Evolutionary conservation across 2,329 filamentous ascomycete genomes (phyloP).

Genomic region (Mollisia scopiformis): DNA sequence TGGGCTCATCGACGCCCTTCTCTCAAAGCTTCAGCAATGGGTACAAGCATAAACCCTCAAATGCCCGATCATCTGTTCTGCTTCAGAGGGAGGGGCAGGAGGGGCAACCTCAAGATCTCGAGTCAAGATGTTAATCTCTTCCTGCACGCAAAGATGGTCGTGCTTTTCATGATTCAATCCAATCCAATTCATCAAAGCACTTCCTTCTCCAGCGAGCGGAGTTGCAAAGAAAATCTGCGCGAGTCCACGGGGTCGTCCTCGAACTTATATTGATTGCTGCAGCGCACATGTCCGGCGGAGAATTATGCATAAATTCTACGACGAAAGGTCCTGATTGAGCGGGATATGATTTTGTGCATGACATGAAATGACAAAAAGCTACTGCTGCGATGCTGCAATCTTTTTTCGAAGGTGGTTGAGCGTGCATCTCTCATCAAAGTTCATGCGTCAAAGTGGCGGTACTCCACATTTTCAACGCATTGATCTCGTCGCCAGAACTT

Average conservation of each 20-base stretch:
- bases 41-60: background rate
- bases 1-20: background rate
- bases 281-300: constrained; percentile 1
- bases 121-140: background rate
- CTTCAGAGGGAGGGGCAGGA: background rate
- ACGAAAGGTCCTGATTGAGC: background rate
- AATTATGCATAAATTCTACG: constrained; percentile 14
- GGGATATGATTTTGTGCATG: constrained; percentile 4
- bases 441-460: constrained; percentile 3
- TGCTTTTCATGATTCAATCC: background rate
- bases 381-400: background rate
- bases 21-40: background rate
- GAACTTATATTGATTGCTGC: background rate
- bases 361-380: background rate
- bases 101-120: background rate
- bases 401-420: background rate
- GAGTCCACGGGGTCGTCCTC: background rate
- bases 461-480: background rate
- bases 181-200: background rate
- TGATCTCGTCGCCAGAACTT: constrained; percentile 8
- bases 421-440: background rate
- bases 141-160: background rate
- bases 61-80: background rate
- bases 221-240: too few relatives aligned
- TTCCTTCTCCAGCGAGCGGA: background rate